A percentile compares a stretch with the other conserved stretches of the same genome.
Evolutionary conservation across 441 rosid genomes (phyloP).

Genomic region (Hypseocharis bilobata): DNA sequence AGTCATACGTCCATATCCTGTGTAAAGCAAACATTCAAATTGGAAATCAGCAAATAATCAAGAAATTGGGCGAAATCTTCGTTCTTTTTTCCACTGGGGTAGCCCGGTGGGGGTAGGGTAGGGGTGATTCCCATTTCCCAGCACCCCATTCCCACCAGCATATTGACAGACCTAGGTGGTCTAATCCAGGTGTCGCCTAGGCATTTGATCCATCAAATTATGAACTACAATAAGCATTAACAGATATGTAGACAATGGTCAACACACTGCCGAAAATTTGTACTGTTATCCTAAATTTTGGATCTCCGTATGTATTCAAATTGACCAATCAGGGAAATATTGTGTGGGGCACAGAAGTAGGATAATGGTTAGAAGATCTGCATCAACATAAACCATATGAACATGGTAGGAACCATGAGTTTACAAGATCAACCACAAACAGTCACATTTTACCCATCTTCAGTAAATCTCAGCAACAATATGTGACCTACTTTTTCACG

Average conservation of each 20-base stretch:
- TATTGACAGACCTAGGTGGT: not conserved
- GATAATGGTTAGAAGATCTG: not conserved
- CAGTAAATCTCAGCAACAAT: not conserved
- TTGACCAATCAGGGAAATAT: too few relatives aligned
- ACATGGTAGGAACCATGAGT: not conserved
- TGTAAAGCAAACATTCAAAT: slow-evolving; percentile 6
- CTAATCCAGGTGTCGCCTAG: not conserved
- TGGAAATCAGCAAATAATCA: slow-evolving; percentile 17
- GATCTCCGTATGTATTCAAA: too few relatives aligned
- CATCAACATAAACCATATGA: not conserved
- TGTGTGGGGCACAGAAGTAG: too few relatives aligned
- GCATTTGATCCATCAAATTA: not conserved
- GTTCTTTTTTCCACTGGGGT: too few relatives aligned
- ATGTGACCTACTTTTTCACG: slow-evolving; percentile 7
- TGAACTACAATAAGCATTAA: not conserved
- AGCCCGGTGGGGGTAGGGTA: too few relatives aligned
- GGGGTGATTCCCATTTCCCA: too few relatives aligned
- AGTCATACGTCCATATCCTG: slow-evolving; percentile 69
- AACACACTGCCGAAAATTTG: not conserved
- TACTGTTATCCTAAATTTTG: slow-evolving; percentile 1
- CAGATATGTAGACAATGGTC: not conserved
- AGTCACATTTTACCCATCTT: not conserved
- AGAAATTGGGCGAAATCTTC: not conserved
- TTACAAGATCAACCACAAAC: not conserved
- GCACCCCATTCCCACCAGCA: too few relatives aligned